A percentile compares a stretch with the other conserved stretches of the same genome.
Evolutionary conservation across 2,329 filamentous ascomycete genomes (phyloP).

Genomic region (Fusarium hostae): DNA sequence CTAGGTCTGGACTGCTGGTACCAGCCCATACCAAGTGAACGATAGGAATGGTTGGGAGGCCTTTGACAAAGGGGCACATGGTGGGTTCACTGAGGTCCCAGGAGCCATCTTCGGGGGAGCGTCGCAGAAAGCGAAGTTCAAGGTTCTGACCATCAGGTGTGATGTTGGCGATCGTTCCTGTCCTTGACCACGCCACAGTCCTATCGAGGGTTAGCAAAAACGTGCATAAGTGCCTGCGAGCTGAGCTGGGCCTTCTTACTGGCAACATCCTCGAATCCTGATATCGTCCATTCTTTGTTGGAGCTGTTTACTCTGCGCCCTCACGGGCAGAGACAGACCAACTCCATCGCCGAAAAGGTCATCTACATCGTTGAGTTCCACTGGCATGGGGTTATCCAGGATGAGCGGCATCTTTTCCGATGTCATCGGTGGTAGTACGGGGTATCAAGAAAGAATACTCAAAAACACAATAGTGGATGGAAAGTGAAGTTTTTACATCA

Average conservation of each 20-base stretch:
- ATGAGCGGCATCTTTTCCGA: constrained; percentile 58
- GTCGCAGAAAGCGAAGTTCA: constrained; percentile 77
- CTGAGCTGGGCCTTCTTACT: constrained; percentile 65
- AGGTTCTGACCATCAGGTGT: constrained; percentile 76
- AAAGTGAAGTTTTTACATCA: constrained; percentile 23
- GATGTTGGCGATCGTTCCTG: constrained; percentile 86
- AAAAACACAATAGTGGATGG: constrained; percentile 11
- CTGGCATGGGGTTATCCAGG: constrained; percentile 57
- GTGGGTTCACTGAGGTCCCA: constrained; percentile 84
- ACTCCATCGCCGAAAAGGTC: constrained; percentile 81
- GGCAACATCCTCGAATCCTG: constrained; percentile 79
- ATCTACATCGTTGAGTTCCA: constrained; percentile 70
- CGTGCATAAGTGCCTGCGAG: background rate
- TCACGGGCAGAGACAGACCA: constrained; percentile 65
- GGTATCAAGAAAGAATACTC: constrained; percentile 33
- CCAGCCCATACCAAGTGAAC: constrained; percentile 86
- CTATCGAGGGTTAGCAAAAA: constrained; percentile 57
- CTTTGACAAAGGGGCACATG: constrained; percentile 68
- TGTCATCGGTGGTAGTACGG: constrained; percentile 46
- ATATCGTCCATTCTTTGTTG: constrained; percentile 81
- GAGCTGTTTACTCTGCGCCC: constrained; percentile 66
- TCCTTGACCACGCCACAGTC: constrained; percentile 86
- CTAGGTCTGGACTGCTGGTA: constrained; percentile 79
- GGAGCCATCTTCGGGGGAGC: constrained; percentile 73
- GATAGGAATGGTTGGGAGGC: constrained; percentile 72